Evolutionary conservation across 2,329 filamentous ascomycete genomes (phyloP).

Genomic region (Cladophialophora bantiana): DNA sequence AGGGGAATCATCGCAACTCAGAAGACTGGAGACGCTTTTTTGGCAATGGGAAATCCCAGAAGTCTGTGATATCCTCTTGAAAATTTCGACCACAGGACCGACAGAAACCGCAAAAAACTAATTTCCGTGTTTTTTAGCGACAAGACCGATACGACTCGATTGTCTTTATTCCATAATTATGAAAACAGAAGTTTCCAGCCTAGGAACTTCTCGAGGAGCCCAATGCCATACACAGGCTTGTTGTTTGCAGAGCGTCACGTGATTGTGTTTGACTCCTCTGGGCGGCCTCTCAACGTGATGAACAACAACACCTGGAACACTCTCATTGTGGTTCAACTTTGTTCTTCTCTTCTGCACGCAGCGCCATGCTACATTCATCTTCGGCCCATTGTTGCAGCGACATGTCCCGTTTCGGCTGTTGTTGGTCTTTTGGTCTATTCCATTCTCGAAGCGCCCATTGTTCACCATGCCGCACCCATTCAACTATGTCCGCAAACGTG

Average conservation of each 20-base stretch:
- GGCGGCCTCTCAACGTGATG: background rate
- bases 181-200: background rate
- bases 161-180: slow-evolving; percentile 5
- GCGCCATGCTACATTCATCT: background rate
- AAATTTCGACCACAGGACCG: background rate
- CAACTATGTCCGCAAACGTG: slow-evolving; percentile 15
- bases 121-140: slow-evolving; percentile 10
- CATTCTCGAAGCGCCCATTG: slow-evolving; percentile 5
- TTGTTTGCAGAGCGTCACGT: background rate
- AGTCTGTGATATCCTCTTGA: slow-evolving; percentile 4
- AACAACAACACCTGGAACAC: background rate
- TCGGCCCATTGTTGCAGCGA: background rate
- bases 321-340: background rate
- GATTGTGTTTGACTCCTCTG: background rate
- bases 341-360: background rate
- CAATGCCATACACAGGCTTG: background rate
- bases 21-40: slow-evolving; percentile 37
- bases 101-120: slow-evolving; percentile 9
- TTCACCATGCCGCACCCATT: slow-evolving; percentile 17
- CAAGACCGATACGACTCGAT: background rate
- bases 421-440: background rate
- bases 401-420: slow-evolving; percentile 21
- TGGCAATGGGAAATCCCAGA: slow-evolving; percentile 19
- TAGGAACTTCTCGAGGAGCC: background rate
- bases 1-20: slow-evolving; percentile 28